Evolutionary conservation across 176 grass and related monocot genomes (phyloP).

Genomic region (Musa acuminata): DNA sequence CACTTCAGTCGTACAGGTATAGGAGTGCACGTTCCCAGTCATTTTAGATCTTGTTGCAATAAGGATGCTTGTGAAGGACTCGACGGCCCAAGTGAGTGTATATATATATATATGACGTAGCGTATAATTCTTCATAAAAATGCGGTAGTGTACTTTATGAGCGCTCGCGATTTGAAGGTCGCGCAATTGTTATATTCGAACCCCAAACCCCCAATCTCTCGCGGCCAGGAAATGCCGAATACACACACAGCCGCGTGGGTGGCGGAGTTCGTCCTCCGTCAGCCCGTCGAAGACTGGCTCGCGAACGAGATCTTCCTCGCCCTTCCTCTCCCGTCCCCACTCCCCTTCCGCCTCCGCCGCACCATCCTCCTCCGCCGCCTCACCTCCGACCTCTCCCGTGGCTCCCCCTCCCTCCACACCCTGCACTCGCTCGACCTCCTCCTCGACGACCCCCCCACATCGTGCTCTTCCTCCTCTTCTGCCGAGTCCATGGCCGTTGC

Average conservation of each 20-base stretch:
- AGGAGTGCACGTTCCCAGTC: too few species aligned
- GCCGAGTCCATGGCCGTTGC: slow-evolving; percentile 7
- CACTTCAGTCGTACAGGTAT: too few species aligned
- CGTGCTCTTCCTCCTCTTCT: neutral
- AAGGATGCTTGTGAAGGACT: too few species aligned
- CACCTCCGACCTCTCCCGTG: neutral
- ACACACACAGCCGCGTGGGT: slow-evolving; percentile 1
- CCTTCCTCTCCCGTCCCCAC: slow-evolving; percentile 10
- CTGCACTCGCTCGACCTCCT: slow-evolving; percentile 16
- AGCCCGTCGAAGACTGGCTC: neutral
- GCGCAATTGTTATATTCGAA: too few species aligned
- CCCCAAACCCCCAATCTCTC: too few species aligned
- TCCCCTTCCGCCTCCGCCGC: slow-evolving; percentile 1
- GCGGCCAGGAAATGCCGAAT: neutral
- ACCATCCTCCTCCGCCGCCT: slow-evolving; percentile 18
- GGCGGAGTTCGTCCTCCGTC: slow-evolving; percentile 26
- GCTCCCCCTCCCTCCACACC: neutral
- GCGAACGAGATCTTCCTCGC: slow-evolving; percentile 1
- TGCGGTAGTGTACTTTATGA: too few species aligned
- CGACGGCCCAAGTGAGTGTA: too few species aligned
- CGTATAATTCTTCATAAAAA: too few species aligned
- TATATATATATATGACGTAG: too few species aligned
- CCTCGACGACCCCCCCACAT: neutral
- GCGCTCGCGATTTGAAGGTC: too few species aligned
- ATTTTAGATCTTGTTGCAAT: too few species aligned